Evolutionary conservation across 441 rosid species (phyloP).

Genomic region (Capsella rubella): DNA sequence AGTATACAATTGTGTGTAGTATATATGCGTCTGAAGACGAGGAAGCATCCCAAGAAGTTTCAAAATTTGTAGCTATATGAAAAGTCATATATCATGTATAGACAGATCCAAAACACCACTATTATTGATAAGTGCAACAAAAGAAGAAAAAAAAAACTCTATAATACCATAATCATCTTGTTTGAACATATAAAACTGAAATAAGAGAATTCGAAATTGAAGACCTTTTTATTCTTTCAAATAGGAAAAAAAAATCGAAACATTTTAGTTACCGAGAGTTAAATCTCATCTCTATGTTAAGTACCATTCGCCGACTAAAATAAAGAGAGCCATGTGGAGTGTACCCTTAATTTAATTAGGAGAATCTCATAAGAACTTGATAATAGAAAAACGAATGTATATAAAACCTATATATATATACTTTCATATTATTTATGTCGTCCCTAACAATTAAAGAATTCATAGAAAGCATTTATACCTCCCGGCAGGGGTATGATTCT

Average conservation of each 20-base stretch:
- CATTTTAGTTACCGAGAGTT: background rate
- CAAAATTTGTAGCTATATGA: conserved; percentile 29
- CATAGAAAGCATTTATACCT: conserved; percentile 26
- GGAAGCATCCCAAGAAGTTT: conserved; percentile 29
- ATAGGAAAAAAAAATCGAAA: background rate
- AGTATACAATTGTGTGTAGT: conserved; percentile 10
- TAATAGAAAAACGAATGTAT: background rate
- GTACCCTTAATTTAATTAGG: conserved; percentile 2
- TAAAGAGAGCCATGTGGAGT: conserved; percentile 12
- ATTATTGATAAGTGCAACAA: background rate
- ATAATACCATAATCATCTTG: conserved; percentile 6
- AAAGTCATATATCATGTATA: conserved; percentile 18
- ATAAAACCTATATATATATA: background rate
- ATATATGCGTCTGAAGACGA: conserved; percentile 29
- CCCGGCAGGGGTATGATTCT: conserved; percentile 16
- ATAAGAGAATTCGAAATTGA: background rate
- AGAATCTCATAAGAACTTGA: conserved; percentile 25
- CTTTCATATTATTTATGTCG: conserved; percentile 14
- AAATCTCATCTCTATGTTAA: conserved; percentile 5
- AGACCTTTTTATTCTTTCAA: background rate
- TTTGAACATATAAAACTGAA: background rate
- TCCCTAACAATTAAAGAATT: background rate
- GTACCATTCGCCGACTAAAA: background rate
- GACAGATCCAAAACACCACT: conserved; percentile 24
- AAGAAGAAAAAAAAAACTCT: background rate